Evolutionary conservation across 139 green algal species (phyloP), one percentile per base, ranked within the genome.

Genomic region (Pleodorina starrii): DNA sequence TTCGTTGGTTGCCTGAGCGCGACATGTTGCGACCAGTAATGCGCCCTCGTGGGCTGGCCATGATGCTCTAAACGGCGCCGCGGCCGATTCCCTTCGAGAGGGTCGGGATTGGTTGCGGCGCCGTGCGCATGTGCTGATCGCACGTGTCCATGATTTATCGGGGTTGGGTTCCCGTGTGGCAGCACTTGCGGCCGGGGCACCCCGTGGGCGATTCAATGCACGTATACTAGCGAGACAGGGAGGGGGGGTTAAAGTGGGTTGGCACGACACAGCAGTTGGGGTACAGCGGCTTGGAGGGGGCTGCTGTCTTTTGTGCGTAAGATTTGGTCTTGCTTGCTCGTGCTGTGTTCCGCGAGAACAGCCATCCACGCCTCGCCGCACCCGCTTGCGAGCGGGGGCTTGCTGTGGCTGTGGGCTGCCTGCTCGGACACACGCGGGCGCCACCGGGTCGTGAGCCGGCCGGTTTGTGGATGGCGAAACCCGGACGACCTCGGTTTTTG

Each of bases 121-220:
- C 40, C 11, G 38, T 78, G 71, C 38, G 40, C 71, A 78, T 51
- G 71, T 51, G 12, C 16, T 80, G 42, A 80, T 80, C 21, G 38
- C 72, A 57, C 72, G 23, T 80, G 72, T 80, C 72, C 72, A 51
- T 80, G 43, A 80, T 80, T 59, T 51, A 80, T 80, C 40, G 25
- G 42, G 21, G 69, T 29, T 48, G 36, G 25, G 25, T 80, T 57
- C 72, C 72, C 72, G 72, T 4, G 72, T 54, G 40, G 72, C 72
- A 80, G 27, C 38, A 80, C 40, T 36, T 80, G 72, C 72, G 40
- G 38, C 42, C 72, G 72, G 72, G 72, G 35, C 72, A 54, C 42
- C 38, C 35, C 23, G 40, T 80, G 72, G 72, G 72, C 72, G 72
- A 80, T 80, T 51, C 32, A 51, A 51, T 42, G 40, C 35, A 80